Evolutionary conservation across 192 early-diverging fungal genomes (phyloP), one percentile per base, ranked within the genome.

Genomic region (Chytriomyces sp.): DNA sequence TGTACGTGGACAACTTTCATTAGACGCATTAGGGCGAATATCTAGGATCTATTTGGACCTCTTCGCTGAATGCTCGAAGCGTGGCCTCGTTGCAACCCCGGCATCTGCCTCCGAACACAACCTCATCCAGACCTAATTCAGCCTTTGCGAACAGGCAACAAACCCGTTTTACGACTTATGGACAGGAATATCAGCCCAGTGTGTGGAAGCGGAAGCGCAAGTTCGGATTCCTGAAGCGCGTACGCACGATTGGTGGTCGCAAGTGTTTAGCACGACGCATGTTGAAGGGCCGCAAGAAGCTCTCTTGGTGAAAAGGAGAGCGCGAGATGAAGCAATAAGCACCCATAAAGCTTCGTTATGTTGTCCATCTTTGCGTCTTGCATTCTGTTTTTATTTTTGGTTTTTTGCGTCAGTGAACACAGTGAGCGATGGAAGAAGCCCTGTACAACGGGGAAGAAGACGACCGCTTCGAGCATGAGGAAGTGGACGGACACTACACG

Each of bases 131-230:
- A n/a, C n/a, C 44, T 49, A 49, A 49, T 49, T 49, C 44, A 49
- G 22, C 44, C 14, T 67, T 39, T 6, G 5, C 28, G 33, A 25
- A 19, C 59, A 64, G 62, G 54, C 70, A 72, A 41, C 91, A 91
- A 70, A 82, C 85, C 52, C 93, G 95, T 49, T 93, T 87, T 75
- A 85, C 84, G 31, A 90, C 93, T 3, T 95, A 88, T 72, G 97
- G 97, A 56, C 89, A 91, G 70, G 92, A 92, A 64, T 99, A 96
- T 80, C 95, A 96, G 80, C 97, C 97, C 10, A 91, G 88, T 70
- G 93, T 92, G 59, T 71, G 94, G 12, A 92, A 92, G 58, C 90
- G 96, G 38, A 98, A 98, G 83, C 85, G 96, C 66, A 86, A 88
- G 76, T 92, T 92, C 79, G 97, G 97, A 58, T 99, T 97, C 79